These are phyloP conservation scores for Blastocladiella emersonii DNA, from an alignment of 371 early-diverging fungal genomes.

Conservation along the genomic window DNA sequence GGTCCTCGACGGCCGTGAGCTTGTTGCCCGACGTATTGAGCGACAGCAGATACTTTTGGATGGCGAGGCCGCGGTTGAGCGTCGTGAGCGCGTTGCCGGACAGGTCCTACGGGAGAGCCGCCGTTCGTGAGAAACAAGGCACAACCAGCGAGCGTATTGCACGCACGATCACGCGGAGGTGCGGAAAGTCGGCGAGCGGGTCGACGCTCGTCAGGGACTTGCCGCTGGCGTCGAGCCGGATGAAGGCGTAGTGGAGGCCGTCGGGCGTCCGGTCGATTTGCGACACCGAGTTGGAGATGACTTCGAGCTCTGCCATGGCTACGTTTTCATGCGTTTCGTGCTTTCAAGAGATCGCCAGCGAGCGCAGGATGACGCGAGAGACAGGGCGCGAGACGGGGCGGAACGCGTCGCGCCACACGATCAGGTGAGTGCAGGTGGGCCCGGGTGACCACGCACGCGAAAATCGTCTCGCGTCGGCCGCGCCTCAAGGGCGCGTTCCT, in stretches of 20 bases:
- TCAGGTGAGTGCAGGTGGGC: too few species aligned
- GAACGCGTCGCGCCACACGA: too few species aligned
- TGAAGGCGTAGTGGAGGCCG: neutral
- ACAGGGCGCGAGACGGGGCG: too few species aligned
- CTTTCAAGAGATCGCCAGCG: too few species aligned
- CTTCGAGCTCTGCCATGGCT: slow-evolving; percentile 1
- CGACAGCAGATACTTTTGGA: neutral
- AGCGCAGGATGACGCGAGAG: too few species aligned
- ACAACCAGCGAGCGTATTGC: neutral
- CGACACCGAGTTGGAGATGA: neutral
- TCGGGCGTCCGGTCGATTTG: neutral
- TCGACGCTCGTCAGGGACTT: neutral
- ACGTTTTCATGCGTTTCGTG: too few species aligned
- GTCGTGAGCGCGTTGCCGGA: neutral
- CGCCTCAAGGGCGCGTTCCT: too few species aligned
- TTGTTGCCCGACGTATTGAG: neutral
- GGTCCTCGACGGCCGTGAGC: neutral
- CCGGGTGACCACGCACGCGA: too few species aligned
- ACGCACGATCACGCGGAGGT: neutral
- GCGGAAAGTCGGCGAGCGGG: neutral
- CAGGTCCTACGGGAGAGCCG: too few species aligned
- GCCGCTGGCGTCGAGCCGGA: neutral
- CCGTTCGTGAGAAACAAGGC: neutral
- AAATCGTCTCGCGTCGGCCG: too few species aligned
- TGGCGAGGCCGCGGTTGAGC: neutral